Evolutionary conservation across 345 rosid genomes (phyloP), one percentile per base, ranked within the genome.

Genomic region (Geranium rotundifolium): DNA sequence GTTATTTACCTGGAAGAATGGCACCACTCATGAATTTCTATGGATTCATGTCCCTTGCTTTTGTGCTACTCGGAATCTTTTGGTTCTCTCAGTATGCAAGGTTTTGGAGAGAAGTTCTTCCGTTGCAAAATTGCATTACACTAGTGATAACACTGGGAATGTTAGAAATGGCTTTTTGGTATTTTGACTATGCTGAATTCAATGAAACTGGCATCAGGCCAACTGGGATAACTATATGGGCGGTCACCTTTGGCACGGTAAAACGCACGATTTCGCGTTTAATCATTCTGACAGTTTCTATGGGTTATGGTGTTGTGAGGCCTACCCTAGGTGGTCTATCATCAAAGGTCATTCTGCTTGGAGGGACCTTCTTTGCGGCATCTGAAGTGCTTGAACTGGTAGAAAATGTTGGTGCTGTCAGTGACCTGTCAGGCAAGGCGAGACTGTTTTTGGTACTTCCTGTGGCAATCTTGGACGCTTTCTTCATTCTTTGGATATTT

Each of bases 291-390:
- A 93, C 81, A 84, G 97, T 93, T 68, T 80, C 92, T 2, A 90
- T 90, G 97, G 99, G 97, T 1, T 93, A 85, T 19, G 99, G 99
- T 54, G 99, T 93, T 69, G 97, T 88, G 72, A 88, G 99, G 63
- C 97, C 99, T 67, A 86, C 97, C 27, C 71, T 90, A 12, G 97
- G 99, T 37, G 99, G 99, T 15, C 75, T 93, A 41, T 82, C 95
- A 9, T 90, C 91, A 34, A 93, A 93, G 79, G 92, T 93, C 63
- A 60, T 82, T 41, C 75, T 93, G 96, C 96, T 93, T 60, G 99
- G 97, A 8, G 76, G 65, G 29, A 90, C 96, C 37, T 93, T 90
- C 79, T 90, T 90, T 67, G 39, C 73, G 73, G 97, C 97, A 29
- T 93, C 97, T 49, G 97, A 90, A 76, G 76, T 85, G 69, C 97